phyloP scores from a whole-genome alignment of 2,329 filamentous ascomycete species.

The Botryotinia globosa region DNA sequence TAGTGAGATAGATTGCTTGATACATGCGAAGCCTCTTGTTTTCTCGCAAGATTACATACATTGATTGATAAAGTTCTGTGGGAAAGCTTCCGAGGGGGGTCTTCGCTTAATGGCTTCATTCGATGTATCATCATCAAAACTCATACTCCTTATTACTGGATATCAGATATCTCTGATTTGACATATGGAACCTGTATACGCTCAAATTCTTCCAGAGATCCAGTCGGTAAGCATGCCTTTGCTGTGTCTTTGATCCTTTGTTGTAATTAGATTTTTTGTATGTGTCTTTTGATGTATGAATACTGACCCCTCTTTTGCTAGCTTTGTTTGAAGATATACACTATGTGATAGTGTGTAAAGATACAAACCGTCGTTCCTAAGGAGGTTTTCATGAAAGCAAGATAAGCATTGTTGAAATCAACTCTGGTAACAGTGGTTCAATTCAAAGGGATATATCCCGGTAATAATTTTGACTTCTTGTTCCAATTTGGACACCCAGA shows the following conservation, averaged over 20 bases:
- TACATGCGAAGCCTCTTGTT: not conserved
- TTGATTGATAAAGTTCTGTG: not conserved
- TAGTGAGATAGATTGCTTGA: not conserved
- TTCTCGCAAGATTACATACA: not conserved
- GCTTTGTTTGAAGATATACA: not conserved
- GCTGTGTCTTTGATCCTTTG: not conserved
- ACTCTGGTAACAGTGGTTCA: not conserved
- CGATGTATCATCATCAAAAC: not conserved
- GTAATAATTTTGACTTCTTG: not conserved
- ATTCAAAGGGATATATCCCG: not conserved
- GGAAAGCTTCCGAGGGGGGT: not conserved
- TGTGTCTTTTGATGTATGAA: not conserved
- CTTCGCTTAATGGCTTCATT: not conserved
- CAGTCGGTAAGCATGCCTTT: not conserved
- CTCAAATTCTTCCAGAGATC: not conserved
- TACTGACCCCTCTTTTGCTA: not conserved
- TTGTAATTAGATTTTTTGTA: no score
- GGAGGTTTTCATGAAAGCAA: not conserved
- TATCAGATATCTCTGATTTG: not conserved
- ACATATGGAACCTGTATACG: not conserved
- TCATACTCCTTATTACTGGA: not conserved
- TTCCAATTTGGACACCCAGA: not conserved
- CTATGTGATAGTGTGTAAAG: not conserved
- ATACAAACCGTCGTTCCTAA: not conserved
- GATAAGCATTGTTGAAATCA: not conserved